Evolutionary conservation across 129 eudicot species (phyloP), one percentile per base, ranked within the genome.

Genomic region (Rutidosis leptorrhynchoides): DNA sequence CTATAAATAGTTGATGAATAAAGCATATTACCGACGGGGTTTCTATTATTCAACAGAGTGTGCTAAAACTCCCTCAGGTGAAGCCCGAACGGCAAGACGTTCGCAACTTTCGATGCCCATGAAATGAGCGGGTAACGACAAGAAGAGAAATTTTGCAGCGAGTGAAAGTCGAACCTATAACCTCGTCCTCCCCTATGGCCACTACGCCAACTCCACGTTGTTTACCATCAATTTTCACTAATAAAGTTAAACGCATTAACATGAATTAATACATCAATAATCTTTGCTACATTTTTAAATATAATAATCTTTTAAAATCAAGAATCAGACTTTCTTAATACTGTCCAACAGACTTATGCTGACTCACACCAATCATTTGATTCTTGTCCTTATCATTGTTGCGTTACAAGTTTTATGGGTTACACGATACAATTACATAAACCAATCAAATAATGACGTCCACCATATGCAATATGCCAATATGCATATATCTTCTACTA

Each of bases 291-390:
- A 21, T 0, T 7, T 17, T 51, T 1, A 55, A 55, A 2, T 2
- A 22, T 2, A 22, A 55, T 24, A 55, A 55, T 22, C 12, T 10
- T 3, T 21, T n/a, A 24, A 12, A 6, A 22, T 32, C 40, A 7
- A 6, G 40, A 32, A 32, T 32, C 10, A 32, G 60, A 54, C 27
- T 14, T 23, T 22, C 5, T 6, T 55, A 11, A 55, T 14, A 55
- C 24, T 26, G 5, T 55, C 19, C 16, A 55, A 15, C 19, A 55
- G 61, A 55, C 33, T 55, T 55, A 7, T 55, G 24, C 12, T 25
- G n/a, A 16, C 17, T 69, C 37, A 69, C 74, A 56, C 56, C 55
- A 24, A 7, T 40, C 56, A 69, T n/a, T n/a, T n/a, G n/a, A n/a
- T n/a, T n/a, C n/a, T n/a, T 16, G 32, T 43, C 55, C 6, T 6